Percentiles rank a stretch among this genome's conserved stretches.
These are phyloP conservation scores for Gracilaria vermiculophylla DNA, from an alignment of 23 red algal genomes.

Conservation along the genomic window DNA sequence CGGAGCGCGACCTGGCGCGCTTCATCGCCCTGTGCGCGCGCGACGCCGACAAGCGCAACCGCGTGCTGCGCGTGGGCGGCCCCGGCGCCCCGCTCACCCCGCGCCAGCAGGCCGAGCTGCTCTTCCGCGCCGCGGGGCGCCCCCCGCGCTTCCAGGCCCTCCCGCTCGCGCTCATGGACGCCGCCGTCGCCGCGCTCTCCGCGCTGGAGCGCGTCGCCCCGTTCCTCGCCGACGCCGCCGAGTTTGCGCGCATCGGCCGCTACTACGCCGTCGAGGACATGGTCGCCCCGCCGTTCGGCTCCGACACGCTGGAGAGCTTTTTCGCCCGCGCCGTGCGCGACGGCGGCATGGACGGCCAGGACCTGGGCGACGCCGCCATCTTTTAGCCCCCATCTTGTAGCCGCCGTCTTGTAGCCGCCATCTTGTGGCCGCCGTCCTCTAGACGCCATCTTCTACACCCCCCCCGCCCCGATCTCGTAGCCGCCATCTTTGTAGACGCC, in stretches of 20 bases:
- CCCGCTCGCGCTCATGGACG: conserved; percentile 74
- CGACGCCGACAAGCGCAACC: conserved; percentile 54
- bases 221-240: conserved; percentile 43
- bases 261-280: conserved; percentile 87
- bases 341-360: conserved; percentile 69
- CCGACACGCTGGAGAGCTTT: conserved; percentile 71
- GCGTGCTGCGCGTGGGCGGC: conserved; percentile 66
- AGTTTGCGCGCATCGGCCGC: conserved; percentile 72
- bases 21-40: conserved; percentile 64
- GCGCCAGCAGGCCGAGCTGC: conserved; percentile 61
- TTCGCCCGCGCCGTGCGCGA: conserved; percentile 55
- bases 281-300: conserved; percentile 56
- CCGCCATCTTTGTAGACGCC: too few species aligned
- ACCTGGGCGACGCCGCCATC: conserved; percentile 63
- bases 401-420: too few species aligned
- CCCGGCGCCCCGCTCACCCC: conserved; percentile 71
- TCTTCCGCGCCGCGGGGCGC: conserved; percentile 44
- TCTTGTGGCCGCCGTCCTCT: too few species aligned
- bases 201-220: conserved; percentile 38
- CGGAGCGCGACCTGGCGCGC: conserved; percentile 58
- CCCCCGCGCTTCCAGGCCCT: conserved; percentile 51
- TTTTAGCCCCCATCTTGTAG: too few species aligned
- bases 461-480: too few species aligned
- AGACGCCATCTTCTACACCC: too few species aligned
- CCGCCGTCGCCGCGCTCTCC: conserved; percentile 36